Evolutionary conservation across 2,329 filamentous ascomycete species (phyloP), one percentile per base, ranked within the genome.

Genomic region (Colletotrichum liaoningense): DNA sequence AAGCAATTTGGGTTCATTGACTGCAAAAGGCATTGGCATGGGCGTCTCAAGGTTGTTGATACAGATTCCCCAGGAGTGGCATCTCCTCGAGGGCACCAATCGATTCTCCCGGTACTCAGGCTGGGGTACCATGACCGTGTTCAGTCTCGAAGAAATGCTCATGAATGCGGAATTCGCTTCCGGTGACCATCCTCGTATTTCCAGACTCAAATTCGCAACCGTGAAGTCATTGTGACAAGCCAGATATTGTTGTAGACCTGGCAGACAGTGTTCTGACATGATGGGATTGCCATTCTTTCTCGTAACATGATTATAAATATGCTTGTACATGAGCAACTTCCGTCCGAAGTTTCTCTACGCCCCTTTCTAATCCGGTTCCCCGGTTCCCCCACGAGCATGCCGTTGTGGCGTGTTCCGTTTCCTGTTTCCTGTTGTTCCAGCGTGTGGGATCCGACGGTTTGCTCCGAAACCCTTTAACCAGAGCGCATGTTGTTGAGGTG

Each of bases 401-500:
- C 38, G 14, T 42, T 42, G 6, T 19, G 14, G 2, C 22, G 9
- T 26, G 26, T 26, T 56, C 22, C 22, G 22, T 56, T 28, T 19
- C 28, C 22, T 42, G 3, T 30, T 30, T 14, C 35, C 24, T 22
- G 22, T 54, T 5, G 19, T 11, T 24, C 19, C 22, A 56, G 8
- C 9, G 35, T 8, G 11, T 16, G 19, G 4, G 42, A 49, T 49
- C 4, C 19, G 7, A n/a, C 19, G 19, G 42, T 8, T 42, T 5
- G 8, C 42, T 49, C 42, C 19, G 11, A 42, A 14, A 4, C 11
- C 54, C 16, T 42, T 30, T 69, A 75, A 11, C 67, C 63, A 5
- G 73, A 75, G 33, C 88, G 86, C 85, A 89, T 84, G 75, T 80
- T 89, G 82, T 97, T 92, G 79, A 98, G 85, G 81, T 98, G 93